Evolutionary conservation across 495 filamentous ascomycete genomes (phyloP).

Genomic region (Neurospora terricola): DNA sequence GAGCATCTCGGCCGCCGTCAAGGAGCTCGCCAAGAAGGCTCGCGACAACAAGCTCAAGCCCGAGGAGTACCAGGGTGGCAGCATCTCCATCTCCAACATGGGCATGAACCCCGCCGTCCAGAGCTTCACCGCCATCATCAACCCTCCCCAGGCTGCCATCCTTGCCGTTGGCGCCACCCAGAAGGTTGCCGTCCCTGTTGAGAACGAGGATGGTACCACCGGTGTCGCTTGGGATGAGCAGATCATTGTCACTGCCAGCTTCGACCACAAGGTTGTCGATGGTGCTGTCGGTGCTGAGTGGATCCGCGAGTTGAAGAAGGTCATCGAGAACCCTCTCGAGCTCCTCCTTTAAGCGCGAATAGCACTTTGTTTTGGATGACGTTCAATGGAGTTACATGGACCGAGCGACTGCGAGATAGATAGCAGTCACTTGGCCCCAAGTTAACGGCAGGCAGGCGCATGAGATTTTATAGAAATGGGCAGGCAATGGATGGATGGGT

Average conservation of each 20-base stretch:
- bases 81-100: slow-evolving; percentile 99
- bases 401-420: background rate
- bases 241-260: slow-evolving; percentile 86
- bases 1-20: slow-evolving; percentile 78
- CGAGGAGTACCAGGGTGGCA: slow-evolving; percentile 97
- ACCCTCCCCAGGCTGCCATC: slow-evolving; percentile 95
- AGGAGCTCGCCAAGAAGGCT: slow-evolving; percentile 92
- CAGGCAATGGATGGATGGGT: background rate
- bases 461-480: background rate
- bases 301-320: slow-evolving; percentile 94
- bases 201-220: slow-evolving; percentile 69
- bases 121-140: slow-evolving; percentile 98
- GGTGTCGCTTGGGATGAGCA: slow-evolving; percentile 90
- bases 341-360: slow-evolving; percentile 60
- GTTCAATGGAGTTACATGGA: background rate
- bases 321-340: slow-evolving; percentile 92
- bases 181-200: slow-evolving; percentile 85
- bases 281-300: slow-evolving; percentile 96
- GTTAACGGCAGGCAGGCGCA: background rate
- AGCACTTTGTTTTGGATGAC: background rate
- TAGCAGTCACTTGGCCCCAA: background rate
- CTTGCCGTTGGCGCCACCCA: slow-evolving; percentile 87
- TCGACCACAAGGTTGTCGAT: slow-evolving; percentile 88
- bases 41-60: slow-evolving; percentile 97
- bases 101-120: slow-evolving; percentile 97